Percentiles rank a stretch among this genome's conserved stretches.
Evolutionary conservation across 352 stramenopile genomes (phyloP).

Genomic region (Elongisporangium anandrum): DNA sequence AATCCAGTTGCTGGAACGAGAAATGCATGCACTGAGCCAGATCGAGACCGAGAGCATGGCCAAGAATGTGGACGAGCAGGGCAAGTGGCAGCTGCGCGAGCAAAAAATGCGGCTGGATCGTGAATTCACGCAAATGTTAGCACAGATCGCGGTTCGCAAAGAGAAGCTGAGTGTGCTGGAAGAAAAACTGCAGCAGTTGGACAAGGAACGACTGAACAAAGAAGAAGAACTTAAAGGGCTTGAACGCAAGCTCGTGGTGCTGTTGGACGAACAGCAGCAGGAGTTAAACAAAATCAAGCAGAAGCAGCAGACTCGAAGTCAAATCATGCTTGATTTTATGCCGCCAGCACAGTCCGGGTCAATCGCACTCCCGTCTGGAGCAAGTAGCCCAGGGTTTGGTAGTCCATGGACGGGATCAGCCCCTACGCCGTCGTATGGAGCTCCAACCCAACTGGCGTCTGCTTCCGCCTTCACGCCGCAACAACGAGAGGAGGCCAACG

Average conservation of each 20-base stretch:
- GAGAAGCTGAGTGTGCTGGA: conserved; percentile 85
- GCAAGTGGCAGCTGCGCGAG: conserved; percentile 84
- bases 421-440: conserved; percentile 5
- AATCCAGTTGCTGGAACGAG: conserved; percentile 85
- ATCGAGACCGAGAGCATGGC: conserved; percentile 86
- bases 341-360: conserved; percentile 6
- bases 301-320: conserved; percentile 44
- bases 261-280: conserved; percentile 94
- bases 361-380: conserved; percentile 7
- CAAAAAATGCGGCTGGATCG: conserved; percentile 94
- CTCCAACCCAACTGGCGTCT: not conserved
- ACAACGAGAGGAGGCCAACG: conserved; percentile 87
- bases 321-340: conserved; percentile 46
- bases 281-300: conserved; percentile 78
- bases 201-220: conserved; percentile 86
- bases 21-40: conserved; percentile 91
- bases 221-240: conserved; percentile 92
- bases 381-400: conserved; percentile 10
- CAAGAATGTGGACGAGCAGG: conserved; percentile 80
- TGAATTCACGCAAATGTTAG: conserved; percentile 93
- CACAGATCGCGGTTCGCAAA: conserved; percentile 92
- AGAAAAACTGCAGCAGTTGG: conserved; percentile 82
- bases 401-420: conserved; percentile 17
- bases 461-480: conserved; percentile 50
- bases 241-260: conserved; percentile 92